These are phyloP conservation scores for Curvularia sp. DNA, from an alignment of 2,329 filamentous ascomycete genomes.

Conservation along the genomic window DNA sequence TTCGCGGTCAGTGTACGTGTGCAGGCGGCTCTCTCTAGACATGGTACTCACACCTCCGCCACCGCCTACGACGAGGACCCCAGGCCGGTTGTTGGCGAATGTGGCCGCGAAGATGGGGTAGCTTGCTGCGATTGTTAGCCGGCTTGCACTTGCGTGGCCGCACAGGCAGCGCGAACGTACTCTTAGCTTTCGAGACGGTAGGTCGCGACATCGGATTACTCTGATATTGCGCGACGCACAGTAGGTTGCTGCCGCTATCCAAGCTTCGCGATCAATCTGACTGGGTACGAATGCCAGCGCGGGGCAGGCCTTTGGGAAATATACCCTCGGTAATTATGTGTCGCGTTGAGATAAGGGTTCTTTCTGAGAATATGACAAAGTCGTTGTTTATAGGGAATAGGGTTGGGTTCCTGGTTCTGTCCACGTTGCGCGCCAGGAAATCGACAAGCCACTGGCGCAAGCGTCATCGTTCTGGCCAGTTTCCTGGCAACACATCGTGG, in stretches of 20 bases:
- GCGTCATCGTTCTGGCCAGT: constrained; percentile 17
- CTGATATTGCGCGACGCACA: constrained; percentile 4
- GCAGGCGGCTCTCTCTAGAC: constrained; percentile 8
- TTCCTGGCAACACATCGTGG: neutral
- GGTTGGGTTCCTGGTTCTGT: constrained; percentile 18
- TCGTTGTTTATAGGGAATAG: constrained; percentile 3
- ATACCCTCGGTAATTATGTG: neutral
- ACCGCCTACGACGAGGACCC: constrained; percentile 79
- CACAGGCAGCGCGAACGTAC: constrained; percentile 14
- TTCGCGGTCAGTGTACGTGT: constrained; percentile 10
- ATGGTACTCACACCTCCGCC: constrained; percentile 74
- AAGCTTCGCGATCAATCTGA: constrained; percentile 10
- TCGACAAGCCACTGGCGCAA: constrained; percentile 16
- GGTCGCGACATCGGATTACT: constrained; percentile 40
- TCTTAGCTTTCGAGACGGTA: constrained; percentile 41
- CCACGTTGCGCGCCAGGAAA: constrained; percentile 29
- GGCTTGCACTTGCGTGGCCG: neutral
- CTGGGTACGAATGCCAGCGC: neutral
- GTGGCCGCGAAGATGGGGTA: constrained; percentile 89
- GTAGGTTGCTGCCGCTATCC: constrained; percentile 2
- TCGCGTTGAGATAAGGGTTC: constrained; percentile 8
- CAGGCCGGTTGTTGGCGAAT: constrained; percentile 79
- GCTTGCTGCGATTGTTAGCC: constrained; percentile 27
- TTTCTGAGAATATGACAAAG: neutral
- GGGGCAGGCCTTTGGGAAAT: neutral